Percentiles rank a stretch among this genome's conserved stretches.
phyloP scores from a whole-genome alignment of 306 rosid genomes.

The Sophora flavescens region DNA sequence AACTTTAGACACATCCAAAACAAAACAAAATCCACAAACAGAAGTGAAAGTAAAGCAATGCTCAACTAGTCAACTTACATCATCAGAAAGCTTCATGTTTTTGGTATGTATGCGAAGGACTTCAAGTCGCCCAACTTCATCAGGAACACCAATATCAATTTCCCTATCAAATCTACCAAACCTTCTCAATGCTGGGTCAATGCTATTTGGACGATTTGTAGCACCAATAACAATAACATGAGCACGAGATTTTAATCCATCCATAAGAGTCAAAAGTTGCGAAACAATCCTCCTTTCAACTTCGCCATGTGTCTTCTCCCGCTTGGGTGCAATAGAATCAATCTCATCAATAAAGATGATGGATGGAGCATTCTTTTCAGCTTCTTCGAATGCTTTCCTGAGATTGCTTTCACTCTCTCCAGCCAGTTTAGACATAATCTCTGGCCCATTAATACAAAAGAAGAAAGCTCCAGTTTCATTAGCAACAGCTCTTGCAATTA shows the following conservation, averaged over 20 bases:
- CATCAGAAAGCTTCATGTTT: constrained; percentile 79
- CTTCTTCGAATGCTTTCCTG: constrained; percentile 75
- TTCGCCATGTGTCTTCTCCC: constrained; percentile 76
- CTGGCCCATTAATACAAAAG: constrained; percentile 71
- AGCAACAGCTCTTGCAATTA: constrained; percentile 74
- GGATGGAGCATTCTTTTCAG: constrained; percentile 76
- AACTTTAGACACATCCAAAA: background rate
- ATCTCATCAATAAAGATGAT: constrained; percentile 76
- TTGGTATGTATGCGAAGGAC: constrained; percentile 78
- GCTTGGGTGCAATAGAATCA: constrained; percentile 77
- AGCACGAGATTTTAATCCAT: constrained; percentile 69
- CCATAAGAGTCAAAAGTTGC: constrained; percentile 76
- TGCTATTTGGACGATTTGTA: constrained; percentile 76
- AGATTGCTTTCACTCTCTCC: constrained; percentile 83
- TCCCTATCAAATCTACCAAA: constrained; percentile 80
- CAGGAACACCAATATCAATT: constrained; percentile 77
- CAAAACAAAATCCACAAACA: background rate
- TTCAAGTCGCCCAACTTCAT: constrained; percentile 75
- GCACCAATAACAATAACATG: constrained; percentile 79
- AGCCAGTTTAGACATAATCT: constrained; percentile 76
- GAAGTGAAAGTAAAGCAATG: background rate
- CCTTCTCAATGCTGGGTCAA: constrained; percentile 73
- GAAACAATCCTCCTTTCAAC: constrained; percentile 77
- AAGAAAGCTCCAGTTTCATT: constrained; percentile 80
- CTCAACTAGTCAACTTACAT: constrained; percentile 46